Percentiles rank a stretch among this genome's conserved stretches.
Evolutionary conservation across 257 asterid species (phyloP).

Genomic region (Nicotiana sylvestris): DNA sequence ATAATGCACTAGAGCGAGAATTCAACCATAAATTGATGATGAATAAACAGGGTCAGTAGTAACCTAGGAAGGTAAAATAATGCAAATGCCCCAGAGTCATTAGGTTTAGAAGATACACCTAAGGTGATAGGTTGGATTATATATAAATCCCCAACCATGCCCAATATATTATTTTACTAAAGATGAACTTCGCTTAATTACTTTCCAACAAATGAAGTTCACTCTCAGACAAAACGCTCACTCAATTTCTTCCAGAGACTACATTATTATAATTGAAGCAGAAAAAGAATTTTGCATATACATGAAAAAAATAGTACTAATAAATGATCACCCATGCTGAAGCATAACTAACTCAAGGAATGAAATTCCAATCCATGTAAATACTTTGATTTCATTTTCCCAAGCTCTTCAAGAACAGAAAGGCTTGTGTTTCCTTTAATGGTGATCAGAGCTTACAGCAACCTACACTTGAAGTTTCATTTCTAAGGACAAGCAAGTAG

Average conservation of each 20-base stretch:
- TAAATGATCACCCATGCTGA: neutral
- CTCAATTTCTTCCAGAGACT: neutral
- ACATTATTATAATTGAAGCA: neutral
- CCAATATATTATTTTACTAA: neutral
- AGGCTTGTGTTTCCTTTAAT: neutral
- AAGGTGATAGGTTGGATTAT: neutral
- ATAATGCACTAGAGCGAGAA: neutral
- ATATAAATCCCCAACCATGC: neutral
- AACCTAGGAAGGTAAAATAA: neutral
- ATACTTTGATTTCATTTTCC: neutral
- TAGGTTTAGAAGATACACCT: neutral
- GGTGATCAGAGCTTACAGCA: neutral
- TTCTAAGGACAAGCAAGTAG: neutral
- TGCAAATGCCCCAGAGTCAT: neutral
- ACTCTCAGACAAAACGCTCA: neutral
- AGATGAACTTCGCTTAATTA: neutral
- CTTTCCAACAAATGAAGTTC: conserved; percentile 6
- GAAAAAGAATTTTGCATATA: neutral
- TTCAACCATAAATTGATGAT: neutral
- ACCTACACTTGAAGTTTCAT: neutral
- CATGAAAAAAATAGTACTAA: neutral
- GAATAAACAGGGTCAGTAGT: neutral
- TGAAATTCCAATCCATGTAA: neutral
- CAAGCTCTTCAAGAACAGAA: neutral
- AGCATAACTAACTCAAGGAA: neutral